phyloP scores from a whole-genome alignment of 1,284 basidiomycete genomes.

The Ganoderma lingzhi region DNA sequence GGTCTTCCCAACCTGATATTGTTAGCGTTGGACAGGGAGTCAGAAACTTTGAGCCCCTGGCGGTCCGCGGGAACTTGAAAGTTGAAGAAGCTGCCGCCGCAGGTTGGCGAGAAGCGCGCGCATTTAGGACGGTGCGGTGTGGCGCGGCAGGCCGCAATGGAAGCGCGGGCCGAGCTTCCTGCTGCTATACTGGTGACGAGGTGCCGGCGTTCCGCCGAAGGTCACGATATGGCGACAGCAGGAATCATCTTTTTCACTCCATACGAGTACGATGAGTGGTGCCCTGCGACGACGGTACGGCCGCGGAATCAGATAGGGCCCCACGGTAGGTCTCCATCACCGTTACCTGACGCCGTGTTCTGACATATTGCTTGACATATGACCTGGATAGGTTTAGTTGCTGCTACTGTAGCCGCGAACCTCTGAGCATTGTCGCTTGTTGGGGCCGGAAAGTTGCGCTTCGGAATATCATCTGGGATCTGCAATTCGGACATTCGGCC shows the following conservation, averaged over 20 bases:
- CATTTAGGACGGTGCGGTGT: slow-evolving; percentile 4
- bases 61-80: neutral
- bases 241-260: neutral
- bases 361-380: slow-evolving; percentile 4
- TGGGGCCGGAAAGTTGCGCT: neutral
- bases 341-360: neutral
- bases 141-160: neutral
- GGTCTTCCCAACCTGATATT: neutral
- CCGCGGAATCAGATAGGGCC: slow-evolving; percentile 5
- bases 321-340: neutral
- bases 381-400: neutral
- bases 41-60: neutral
- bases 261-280: neutral
- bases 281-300: neutral
- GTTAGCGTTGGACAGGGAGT: neutral
- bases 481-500: neutral
- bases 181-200: neutral
- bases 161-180: neutral
- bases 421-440: neutral
- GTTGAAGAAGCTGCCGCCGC: neutral
- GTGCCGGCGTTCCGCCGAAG: neutral
- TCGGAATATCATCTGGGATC: neutral
- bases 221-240: neutral
- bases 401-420: neutral
- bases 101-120: neutral